Percentiles rank a stretch among this genome's conserved stretches.
phyloP scores from a whole-genome alignment of 257 asterid species.

The Penstemon eatonii region DNA sequence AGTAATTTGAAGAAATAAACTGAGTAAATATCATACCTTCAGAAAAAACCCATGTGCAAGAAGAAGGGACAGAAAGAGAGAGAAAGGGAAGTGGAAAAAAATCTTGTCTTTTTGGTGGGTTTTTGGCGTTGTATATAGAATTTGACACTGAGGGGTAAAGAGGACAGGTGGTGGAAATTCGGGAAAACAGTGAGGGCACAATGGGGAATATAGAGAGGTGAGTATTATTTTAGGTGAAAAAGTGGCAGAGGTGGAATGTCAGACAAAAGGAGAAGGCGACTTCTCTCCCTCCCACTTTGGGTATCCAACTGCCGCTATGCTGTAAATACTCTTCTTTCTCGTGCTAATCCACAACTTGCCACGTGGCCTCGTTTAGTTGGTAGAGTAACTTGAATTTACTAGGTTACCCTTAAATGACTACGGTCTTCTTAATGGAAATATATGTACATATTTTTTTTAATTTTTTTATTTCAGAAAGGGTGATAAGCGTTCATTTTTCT shows the following conservation, averaged over 20 bases:
- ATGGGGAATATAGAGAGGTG: slow-evolving; percentile 16
- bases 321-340: slow-evolving; percentile 19
- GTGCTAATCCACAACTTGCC: slow-evolving; percentile 29
- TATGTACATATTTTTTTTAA: no score
- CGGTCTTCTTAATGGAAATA: no score
- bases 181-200: slow-evolving; percentile 25
- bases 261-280: slow-evolving; percentile 56
- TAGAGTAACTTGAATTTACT: background rate
- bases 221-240: background rate
- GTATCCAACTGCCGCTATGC: slow-evolving; percentile 49
- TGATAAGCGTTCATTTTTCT: no score
- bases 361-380: slow-evolving; percentile 37
- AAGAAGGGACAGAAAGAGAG: slow-evolving; percentile 21
- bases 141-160: slow-evolving; percentile 23
- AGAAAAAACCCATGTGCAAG: slow-evolving; percentile 38
- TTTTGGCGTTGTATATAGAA: slow-evolving; percentile 36
- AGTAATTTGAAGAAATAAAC: slow-evolving; percentile 18
- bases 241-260: slow-evolving; percentile 80
- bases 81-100: slow-evolving; percentile 31
- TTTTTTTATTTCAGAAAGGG: no score
- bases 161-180: slow-evolving; percentile 24
- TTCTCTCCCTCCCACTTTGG: slow-evolving; percentile 44
- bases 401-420: background rate
- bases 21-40: slow-evolving; percentile 37
- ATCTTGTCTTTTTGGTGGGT: slow-evolving; percentile 44